A percentile compares a stretch with the other conserved stretches of the same genome.
phyloP scores from a whole-genome alignment of 2,329 filamentous ascomycete genomes.

The Ambrosiella xylebori region DNA sequence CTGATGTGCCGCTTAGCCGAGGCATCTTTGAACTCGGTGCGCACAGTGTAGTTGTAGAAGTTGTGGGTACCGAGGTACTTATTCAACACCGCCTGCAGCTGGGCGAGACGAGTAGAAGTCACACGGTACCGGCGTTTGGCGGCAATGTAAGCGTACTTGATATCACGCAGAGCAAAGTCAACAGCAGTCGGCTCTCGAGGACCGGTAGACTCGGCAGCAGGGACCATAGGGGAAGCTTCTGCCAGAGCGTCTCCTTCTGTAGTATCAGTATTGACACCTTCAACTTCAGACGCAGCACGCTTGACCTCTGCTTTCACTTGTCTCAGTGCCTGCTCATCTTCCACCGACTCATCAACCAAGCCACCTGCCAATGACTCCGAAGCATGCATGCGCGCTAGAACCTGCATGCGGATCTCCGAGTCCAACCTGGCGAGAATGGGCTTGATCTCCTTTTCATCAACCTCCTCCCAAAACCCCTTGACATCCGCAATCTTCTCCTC shows the following conservation, averaged over 20 bases:
- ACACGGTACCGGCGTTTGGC: constrained; percentile 80
- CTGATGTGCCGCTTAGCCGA: constrained; percentile 84
- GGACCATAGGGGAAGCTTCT: too few species aligned
- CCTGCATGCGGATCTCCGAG: constrained; percentile 42
- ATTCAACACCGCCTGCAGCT: constrained; percentile 58
- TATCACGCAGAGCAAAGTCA: constrained; percentile 49
- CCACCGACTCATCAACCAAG: constrained; percentile 12
- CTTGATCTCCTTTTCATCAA: constrained; percentile 67
- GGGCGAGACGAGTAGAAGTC: constrained; percentile 48
- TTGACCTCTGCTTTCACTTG: constrained; percentile 4
- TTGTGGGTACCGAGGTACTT: constrained; percentile 72
- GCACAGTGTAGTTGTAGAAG: constrained; percentile 95
- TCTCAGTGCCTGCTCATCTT: constrained; percentile 15
- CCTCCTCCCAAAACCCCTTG: constrained; percentile 61
- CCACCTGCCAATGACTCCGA: constrained; percentile 10
- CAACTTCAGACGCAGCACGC: constrained; percentile 14
- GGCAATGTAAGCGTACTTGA: constrained; percentile 60
- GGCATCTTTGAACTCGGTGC: constrained; percentile 64
- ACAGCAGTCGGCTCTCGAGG: constrained; percentile 27
- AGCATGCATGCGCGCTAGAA: constrained; percentile 42
- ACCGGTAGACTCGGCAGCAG: constrained; percentile 10
- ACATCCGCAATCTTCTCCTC: constrained; percentile 58
- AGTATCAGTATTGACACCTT: constrained; percentile 14
- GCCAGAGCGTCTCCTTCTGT: too few species aligned
- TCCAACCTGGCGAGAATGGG: constrained; percentile 47